Evolutionary conservation across 208 protist species (phyloP), one percentile per base, ranked within the genome.

Genomic region (Lotmaria passim): DNA sequence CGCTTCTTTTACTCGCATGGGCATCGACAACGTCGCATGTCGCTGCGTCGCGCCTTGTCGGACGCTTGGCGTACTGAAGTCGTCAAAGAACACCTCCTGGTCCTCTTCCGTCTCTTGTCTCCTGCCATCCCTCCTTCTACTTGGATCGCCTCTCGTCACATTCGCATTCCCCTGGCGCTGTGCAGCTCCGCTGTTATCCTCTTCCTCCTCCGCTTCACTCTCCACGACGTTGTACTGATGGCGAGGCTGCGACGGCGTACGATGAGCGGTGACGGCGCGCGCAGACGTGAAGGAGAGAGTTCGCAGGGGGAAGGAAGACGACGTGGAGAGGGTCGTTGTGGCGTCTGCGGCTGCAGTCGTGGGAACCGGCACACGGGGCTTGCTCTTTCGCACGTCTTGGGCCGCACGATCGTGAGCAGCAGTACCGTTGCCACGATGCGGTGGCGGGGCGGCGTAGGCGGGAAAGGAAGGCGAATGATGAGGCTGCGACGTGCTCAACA

Each of bases 81-180:
- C 43, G 39, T 69, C 63, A 31, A 69, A 69, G 50, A 59, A 69
- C 21, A 59, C 51, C 26, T 69, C 63, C 7, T 59, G 51, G 19
- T 31, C 48, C 30, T 23, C 46, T 6, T 10, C 31, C 2, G 3
- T 21, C 6, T 19, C 12, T 19, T 17, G 41, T 15, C 11, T 46
- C n/a, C 2, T 39, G 8, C 12, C 5, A 15, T 3, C n/a, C 7
- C 11, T 17, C 7, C 41, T 10, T 46, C n/a, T n/a, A n/a, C n/a
- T n/a, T n/a, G n/a, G n/a, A n/a, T n/a, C n/a, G n/a, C n/a, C n/a
- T n/a, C n/a, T 14, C 33, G 2, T 34, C 36, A 11, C 23, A 14
- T 2, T 30, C 56, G 10, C 0, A 34, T 28, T n/a, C 56, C n/a
- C 19, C 21, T 30, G 14, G 14, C 44, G n/a, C n/a, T n/a, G n/a